Evolutionary conservation across 345 rosid genomes (phyloP), one percentile per base, ranked within the genome.

Genomic region (Citrus sp.): DNA sequence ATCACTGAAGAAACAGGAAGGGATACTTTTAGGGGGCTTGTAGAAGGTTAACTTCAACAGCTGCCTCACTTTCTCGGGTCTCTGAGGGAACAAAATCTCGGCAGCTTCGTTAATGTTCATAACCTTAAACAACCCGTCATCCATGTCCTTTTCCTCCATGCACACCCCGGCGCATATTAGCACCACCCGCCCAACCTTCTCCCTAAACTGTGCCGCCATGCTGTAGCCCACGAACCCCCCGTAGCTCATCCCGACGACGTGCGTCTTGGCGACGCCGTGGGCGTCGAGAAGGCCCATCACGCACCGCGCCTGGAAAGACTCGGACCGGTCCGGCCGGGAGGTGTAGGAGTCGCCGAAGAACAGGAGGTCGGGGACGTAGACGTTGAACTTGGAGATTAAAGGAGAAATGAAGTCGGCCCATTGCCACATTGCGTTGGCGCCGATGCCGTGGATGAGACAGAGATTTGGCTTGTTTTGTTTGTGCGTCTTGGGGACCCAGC

Each of bases 381-480:
- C 85, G 80, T 95, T 95, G 87, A 90, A 95, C 72, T 88, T 85
- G 77, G 92, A 59, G 34, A 80, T 83, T 37, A 92, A 82, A 1
- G 82, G 87, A 46, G 91, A 83, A 68, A 93, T 83, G 82, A 93
- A 85, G 67, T 80, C 80, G 60, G 77, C 80, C 91, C 94, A 93
- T 79, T 95, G 98, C 98, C 98, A 95, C 98, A 92, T 90, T 75
- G 98, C 95, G 84, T 95, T 93, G 86, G 98, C 97, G 60, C 98
- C 98, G 80, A 93, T 80, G 74, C 98, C 98, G 80, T 95, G 98
- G 82, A 95, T 83, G 40, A 95, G 90, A 58, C 91, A 74, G 6
- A 95, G 86, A 2, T 91, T 82, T 70, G 89, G 93, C 79, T 86
- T 92, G 40, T 81, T 42, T 5, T 79, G 79, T 66, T 60, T 19